Percentiles rank a stretch among this genome's conserved stretches.
phyloP scores from a whole-genome alignment of 257 asterid genomes.

The Ballota nigra region DNA sequence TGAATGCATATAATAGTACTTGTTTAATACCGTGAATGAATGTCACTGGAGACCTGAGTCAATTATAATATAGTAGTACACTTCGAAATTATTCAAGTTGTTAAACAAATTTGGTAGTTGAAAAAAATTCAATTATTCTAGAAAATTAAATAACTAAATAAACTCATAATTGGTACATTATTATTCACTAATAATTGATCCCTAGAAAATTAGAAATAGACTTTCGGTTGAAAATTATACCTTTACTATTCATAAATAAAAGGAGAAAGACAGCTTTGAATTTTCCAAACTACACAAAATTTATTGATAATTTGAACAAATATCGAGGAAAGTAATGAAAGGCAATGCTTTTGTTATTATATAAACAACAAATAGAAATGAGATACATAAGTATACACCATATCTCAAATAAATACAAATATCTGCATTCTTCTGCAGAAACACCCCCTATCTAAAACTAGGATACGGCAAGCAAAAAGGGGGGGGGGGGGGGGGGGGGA shows the following conservation, averaged over 20 bases:
- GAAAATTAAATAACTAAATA: too few relatives aligned
- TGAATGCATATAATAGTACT: too few relatives aligned
- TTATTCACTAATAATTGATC: background rate
- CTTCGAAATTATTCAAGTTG: too few relatives aligned
- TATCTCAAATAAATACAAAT: slow-evolving; percentile 26
- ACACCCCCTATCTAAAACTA: slow-evolving; percentile 36
- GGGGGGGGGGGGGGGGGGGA: slow-evolving; percentile 36
- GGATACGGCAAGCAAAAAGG: slow-evolving; percentile 38
- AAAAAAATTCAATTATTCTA: too few relatives aligned
- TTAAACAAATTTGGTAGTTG: too few relatives aligned
- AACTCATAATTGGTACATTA: background rate
- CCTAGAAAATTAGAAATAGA: background rate
- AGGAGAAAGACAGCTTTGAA: background rate
- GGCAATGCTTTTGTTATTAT: slow-evolving; percentile 32
- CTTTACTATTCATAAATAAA: too few relatives aligned
- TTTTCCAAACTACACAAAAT: background rate
- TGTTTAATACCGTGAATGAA: too few relatives aligned
- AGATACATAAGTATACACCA: slow-evolving; percentile 38
- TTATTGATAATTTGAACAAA: background rate
- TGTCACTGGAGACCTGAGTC: too few relatives aligned
- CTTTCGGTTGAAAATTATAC: background rate
- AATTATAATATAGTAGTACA: too few relatives aligned
- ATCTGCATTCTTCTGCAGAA: slow-evolving; percentile 81
- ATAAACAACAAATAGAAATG: slow-evolving; percentile 39
- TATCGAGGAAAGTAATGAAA: background rate